Base-by-base conservation (phyloP, 495 filamentous ascomycete species). In the Geoglossum glabrum region DNA sequence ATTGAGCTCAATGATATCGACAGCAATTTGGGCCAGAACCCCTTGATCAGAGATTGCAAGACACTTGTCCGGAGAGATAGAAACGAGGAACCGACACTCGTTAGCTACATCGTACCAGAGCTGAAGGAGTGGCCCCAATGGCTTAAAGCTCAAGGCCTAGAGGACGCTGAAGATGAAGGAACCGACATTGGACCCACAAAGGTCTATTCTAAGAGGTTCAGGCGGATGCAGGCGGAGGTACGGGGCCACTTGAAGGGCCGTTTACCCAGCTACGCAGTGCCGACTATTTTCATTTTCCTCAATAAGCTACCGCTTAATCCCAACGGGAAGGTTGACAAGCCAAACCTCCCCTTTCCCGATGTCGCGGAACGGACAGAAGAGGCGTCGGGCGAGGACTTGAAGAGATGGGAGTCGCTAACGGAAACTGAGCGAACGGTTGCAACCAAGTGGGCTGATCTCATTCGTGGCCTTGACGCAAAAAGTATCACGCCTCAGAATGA, bases 1-100 rank as follows among this genome's bases (percentile, higher is more conserved):
- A 93, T 97, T 62, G 90, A 97, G 69, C 81, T 97, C 28, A 86
- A 85, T 60, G 92, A 97, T 56, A 95, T 96, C 58, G 90, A 97
- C 66, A 89, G 78, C 40, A 81, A 90, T 64, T 72, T 96, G 21
- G 82, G 81, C 45, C 78, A 83, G 46, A 81, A 94, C 67, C 81
- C 81, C 5, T 68, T 95, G 3, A 79, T 97, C 6, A 72, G 86
- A 19, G 92, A 98, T 61, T 90, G 87, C 69, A 81, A 89, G 55
- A 97, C 92, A 0, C 69, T 98, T 1, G 82, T 96, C 0, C 74
- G 86, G 58, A 78, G 92, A 69, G 86, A 96, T 67, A 86, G 85
- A 61, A 80, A 90, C 67, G 90, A 97, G 65, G 90, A 98, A 67
- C 87, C 80, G 5, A 92, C 77, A 0, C 71, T 98, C 11, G 86